These are phyloP conservation scores for Acephala macrosclerotiorum DNA, from an alignment of 2,329 filamentous ascomycete species.

Conservation along the genomic window DNA sequence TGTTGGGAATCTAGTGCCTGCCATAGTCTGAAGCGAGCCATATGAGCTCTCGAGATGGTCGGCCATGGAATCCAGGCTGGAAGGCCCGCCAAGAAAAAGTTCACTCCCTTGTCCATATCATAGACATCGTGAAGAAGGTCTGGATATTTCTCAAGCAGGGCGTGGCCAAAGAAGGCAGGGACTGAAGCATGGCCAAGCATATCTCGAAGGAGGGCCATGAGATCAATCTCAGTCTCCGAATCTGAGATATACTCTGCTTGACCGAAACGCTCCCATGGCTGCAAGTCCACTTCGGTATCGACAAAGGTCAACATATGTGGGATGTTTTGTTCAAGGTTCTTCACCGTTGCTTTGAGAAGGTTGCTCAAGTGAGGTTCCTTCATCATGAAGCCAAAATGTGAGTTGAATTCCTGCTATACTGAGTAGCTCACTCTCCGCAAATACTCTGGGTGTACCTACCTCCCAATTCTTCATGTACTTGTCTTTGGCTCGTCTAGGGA, in stretches of 20 bases:
- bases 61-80: slow-evolving; percentile 63
- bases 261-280: slow-evolving; percentile 65
- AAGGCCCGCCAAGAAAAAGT: slow-evolving; percentile 59
- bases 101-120: slow-evolving; percentile 60
- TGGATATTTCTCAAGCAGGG: slow-evolving; percentile 59
- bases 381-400: slow-evolving; percentile 49
- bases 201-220: slow-evolving; percentile 60
- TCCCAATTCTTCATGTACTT: slow-evolving; percentile 39
- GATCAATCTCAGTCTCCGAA: slow-evolving; percentile 57
- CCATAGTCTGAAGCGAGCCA: slow-evolving; percentile 52
- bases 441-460: slow-evolving; percentile 25
- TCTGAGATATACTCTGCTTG: slow-evolving; percentile 51
- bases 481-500: slow-evolving; percentile 34
- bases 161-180: slow-evolving; percentile 58
- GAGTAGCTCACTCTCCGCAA: slow-evolving; percentile 45
- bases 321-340: slow-evolving; percentile 52
- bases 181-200: slow-evolving; percentile 61
- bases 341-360: slow-evolving; percentile 47
- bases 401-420: slow-evolving; percentile 43
- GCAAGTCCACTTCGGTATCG: slow-evolving; percentile 65
- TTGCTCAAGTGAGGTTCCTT: slow-evolving; percentile 54
- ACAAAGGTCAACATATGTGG: slow-evolving; percentile 66
- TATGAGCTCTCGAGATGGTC: slow-evolving; percentile 54
- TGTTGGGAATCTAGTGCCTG: slow-evolving; percentile 51
- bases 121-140: slow-evolving; percentile 62